Base-by-base conservation (phyloP, 2,329 filamentous ascomycete species). In the Penicillium sp. region DNA sequence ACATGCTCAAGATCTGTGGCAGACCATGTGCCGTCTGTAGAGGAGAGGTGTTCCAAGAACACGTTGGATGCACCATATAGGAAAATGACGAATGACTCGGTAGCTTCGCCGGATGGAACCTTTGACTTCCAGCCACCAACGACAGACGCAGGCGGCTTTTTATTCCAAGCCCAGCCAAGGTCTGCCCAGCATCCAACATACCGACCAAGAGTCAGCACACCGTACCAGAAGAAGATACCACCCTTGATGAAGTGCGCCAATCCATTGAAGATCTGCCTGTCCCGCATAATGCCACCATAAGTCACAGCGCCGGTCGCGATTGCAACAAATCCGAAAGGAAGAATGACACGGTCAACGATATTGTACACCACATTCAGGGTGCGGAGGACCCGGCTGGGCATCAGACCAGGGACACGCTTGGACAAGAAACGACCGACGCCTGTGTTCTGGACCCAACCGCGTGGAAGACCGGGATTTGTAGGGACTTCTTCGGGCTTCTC, bases 241-340 rank as follows among this genome's bases (percentile, higher is more conserved):
- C 92, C 92, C 68, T 97, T 97, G 68, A 96, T 84, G 75, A 89
- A 95, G 66, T 97, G 92, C 7, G 92, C 92, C 35, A 96, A 77
- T 2, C 92, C 89, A 59, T 84, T 91, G 75, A 92, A 95, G 49
- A 96, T 75, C 2, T 77, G 76, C 18, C 69, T 68, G 4, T 80
- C 86, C 67, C 86, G 84, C 68, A 93, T 93, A 57, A 96, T 87
- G 25, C 91, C 88, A 22, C 83, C 88, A 63, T 87, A 91, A 0
- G 89, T 84, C 27, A 88, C 79, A 30, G 86, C 79, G 4, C 92
- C 92, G 3, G 83, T 87, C 16, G 80, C 74, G 13, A 95, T 70
- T 0, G 83, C 80, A 36, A 88, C 72, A 60, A 91, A 95, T 1
- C 88, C 89, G 33, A 95, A 77, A 0, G 89, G 78, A 29, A 96